phyloP scores from a whole-genome alignment of 2,329 filamentous ascomycete species.

The Didymella exigua region DNA sequence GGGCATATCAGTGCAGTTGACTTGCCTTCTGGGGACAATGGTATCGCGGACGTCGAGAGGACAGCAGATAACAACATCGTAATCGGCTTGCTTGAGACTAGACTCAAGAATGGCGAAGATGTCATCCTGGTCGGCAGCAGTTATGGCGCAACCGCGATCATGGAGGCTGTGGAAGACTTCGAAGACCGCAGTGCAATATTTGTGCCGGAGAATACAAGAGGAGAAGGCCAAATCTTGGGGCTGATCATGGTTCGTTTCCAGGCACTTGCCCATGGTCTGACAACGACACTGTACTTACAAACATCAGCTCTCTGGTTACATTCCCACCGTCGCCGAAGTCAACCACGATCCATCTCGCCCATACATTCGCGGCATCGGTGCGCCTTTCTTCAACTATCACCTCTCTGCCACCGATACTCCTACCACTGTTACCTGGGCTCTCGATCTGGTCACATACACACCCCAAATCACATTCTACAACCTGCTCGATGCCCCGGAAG shows the following conservation, averaged over 20 bases:
- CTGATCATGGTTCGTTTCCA: constrained; percentile 19
- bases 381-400: constrained; percentile 28
- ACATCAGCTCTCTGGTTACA: constrained; percentile 25
- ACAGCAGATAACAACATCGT: constrained; percentile 26
- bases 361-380: constrained; percentile 25
- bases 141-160: constrained; percentile 36
- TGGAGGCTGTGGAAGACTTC: constrained; percentile 32
- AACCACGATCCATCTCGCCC: constrained; percentile 14
- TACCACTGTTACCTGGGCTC: constrained; percentile 21
- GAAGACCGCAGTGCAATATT: not conserved
- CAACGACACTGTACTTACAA: not conserved
- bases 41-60: constrained; percentile 14
- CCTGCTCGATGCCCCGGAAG: constrained; percentile 16
- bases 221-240: constrained; percentile 24
- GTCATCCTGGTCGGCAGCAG: constrained; percentile 38
- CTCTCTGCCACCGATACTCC: not conserved
- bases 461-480: constrained; percentile 32
- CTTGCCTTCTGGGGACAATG: constrained; percentile 30
- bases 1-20: constrained; percentile 18
- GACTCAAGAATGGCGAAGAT: constrained; percentile 23
- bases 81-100: constrained; percentile 14
- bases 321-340: constrained; percentile 30
- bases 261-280: too few species aligned
- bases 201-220: not conserved
- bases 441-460: constrained; percentile 18